phyloP scores from a whole-genome alignment of 225 moss, liverwort and hornwort species.

The Asterella californica region DNA sequence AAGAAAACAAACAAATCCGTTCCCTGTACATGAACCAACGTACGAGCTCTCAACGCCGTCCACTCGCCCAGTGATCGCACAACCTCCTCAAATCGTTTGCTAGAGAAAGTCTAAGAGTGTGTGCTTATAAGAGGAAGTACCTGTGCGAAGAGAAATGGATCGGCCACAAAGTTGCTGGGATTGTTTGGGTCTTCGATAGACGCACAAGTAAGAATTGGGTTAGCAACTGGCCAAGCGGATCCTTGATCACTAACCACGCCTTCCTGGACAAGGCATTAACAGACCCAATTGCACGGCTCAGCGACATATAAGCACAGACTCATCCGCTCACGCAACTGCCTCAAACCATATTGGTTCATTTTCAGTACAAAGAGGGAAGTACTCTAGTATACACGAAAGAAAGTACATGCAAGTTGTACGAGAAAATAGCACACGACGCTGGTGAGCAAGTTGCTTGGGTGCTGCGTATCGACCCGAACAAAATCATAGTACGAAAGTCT shows the following conservation, averaged over 20 bases:
- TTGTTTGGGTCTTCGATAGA: slow-evolving; percentile 56
- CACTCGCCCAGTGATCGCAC: too few species aligned
- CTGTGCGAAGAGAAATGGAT: slow-evolving; percentile 73
- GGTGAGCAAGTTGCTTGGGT: not conserved
- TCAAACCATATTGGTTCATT: too few species aligned
- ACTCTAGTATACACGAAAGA: not conserved
- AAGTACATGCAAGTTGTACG: not conserved
- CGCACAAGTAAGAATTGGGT: slow-evolving; percentile 83
- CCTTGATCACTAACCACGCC: slow-evolving; percentile 47
- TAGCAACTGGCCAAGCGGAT: slow-evolving; percentile 91
- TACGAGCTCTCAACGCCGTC: not conserved
- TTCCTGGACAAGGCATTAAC: slow-evolving; percentile 38
- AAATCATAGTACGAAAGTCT: not conserved
- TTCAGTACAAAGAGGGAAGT: not conserved
- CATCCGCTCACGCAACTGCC: too few species aligned
- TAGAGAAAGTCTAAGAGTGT: not conserved
- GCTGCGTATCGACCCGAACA: not conserved
- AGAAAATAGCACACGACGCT: not conserved
- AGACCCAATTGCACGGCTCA: not conserved
- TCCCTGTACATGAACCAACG: slow-evolving; percentile 43
- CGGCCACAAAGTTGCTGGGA: slow-evolving; percentile 94
- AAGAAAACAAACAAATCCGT: slow-evolving; percentile 66
- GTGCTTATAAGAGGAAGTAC: slow-evolving; percentile 30
- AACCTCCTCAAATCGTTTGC: not conserved
- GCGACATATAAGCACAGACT: too few species aligned